phyloP scores from a whole-genome alignment of 345 rosid species.

The Leavenworthia alabamica region DNA sequence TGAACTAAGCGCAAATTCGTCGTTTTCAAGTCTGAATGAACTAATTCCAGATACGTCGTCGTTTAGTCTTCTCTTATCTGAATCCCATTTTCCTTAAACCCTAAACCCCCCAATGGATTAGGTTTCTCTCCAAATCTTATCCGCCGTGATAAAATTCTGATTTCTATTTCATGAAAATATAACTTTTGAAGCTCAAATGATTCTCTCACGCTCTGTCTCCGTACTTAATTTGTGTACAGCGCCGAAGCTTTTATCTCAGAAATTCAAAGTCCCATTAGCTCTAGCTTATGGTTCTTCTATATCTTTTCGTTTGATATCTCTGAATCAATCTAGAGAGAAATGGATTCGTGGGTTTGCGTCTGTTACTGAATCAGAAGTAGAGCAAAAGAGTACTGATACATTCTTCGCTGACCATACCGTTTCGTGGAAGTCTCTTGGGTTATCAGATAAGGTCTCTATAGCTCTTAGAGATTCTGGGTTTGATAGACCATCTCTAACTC shows the following conservation, averaged over 20 bases:
- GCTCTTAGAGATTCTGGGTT: constrained; percentile 63
- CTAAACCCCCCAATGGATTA: constrained; percentile 27
- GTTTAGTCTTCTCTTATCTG: not conserved
- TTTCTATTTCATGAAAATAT: not conserved
- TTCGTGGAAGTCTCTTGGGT: constrained; percentile 80
- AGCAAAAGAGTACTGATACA: constrained; percentile 33
- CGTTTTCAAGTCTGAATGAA: not conserved
- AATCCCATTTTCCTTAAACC: constrained; percentile 36
- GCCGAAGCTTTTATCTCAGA: constrained; percentile 39
- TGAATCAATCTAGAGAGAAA: constrained; percentile 27
- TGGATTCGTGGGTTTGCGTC: constrained; percentile 32
- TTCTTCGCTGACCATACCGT: constrained; percentile 60
- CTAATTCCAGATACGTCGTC: not conserved
- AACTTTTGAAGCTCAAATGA: constrained; percentile 23
- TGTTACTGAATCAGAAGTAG: constrained; percentile 29
- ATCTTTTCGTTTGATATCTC: constrained; percentile 30
- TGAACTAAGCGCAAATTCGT: not conserved
- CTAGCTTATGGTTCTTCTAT: constrained; percentile 26
- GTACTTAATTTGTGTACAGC: constrained; percentile 36
- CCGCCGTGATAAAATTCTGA: constrained; percentile 5
- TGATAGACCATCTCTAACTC: constrained; percentile 77
- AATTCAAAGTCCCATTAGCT: constrained; percentile 29
- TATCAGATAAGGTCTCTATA: constrained; percentile 51
- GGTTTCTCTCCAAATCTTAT: constrained; percentile 7
- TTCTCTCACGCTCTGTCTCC: constrained; percentile 44